Evolutionary conservation across 208 protist species (phyloP).

Genomic region (Novymonas esmeraldas): DNA sequence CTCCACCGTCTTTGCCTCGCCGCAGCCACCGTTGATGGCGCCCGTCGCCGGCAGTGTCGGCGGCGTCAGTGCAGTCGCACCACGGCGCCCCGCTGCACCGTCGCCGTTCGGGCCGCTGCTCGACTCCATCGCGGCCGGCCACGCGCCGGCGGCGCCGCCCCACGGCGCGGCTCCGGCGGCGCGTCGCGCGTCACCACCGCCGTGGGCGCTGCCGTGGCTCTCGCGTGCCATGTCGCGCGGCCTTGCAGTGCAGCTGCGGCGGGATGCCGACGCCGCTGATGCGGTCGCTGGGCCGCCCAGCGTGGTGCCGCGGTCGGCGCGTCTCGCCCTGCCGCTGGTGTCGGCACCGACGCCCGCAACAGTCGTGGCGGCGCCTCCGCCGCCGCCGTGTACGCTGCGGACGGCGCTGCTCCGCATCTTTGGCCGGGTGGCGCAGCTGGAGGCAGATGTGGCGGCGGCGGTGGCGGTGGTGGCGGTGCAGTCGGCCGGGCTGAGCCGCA

Average conservation of each 20-base stretch:
- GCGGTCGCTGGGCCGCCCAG: not conserved
- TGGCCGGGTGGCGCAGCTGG: slow-evolving; percentile 19
- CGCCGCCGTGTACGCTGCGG: slow-evolving; percentile 6
- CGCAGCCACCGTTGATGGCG: slow-evolving; percentile 13
- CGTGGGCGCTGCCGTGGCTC: slow-evolving; percentile 7
- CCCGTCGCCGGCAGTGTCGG: slow-evolving; percentile 5
- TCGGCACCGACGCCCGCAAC: too few relatives aligned
- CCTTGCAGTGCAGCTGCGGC: slow-evolving; percentile 5
- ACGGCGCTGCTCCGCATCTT: slow-evolving; percentile 23
- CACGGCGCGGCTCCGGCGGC: not conserved
- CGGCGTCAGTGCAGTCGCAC: not conserved
- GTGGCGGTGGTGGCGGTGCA: not conserved
- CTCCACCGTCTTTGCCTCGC: slow-evolving; percentile 5
- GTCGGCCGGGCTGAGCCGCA: not conserved
- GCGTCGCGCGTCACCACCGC: not conserved
- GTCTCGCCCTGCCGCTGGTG: too few relatives aligned
- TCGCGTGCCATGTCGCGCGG: slow-evolving; percentile 6
- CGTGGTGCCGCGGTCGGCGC: too few relatives aligned
- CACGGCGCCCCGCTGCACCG: not conserved
- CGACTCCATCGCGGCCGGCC: not conserved
- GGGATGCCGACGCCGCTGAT: slow-evolving; percentile 7
- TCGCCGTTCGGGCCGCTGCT: slow-evolving; percentile 12
- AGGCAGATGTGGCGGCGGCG: not conserved
- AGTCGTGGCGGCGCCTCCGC: too few relatives aligned
- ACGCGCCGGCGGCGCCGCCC: not conserved